Conservation (phyloP, 1,284 basidiomycete species). For the Cryptococcus sp. region DNA sequence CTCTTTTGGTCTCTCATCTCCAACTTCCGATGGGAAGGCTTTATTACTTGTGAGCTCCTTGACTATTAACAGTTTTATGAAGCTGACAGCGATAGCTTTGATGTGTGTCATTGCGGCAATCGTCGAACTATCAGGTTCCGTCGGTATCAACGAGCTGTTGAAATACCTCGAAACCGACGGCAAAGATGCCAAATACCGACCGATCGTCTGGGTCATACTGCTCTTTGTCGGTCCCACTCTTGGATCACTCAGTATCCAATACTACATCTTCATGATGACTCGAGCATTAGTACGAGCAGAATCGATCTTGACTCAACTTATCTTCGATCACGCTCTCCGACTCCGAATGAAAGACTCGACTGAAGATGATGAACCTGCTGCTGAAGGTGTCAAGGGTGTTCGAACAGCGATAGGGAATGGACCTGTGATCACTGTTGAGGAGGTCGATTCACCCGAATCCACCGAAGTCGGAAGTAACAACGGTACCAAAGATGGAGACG, state of each 20-base stretch:
- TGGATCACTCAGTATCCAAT: constrained; percentile 36
- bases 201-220: constrained; percentile 61
- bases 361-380: constrained; percentile 11
- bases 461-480: constrained; percentile 23
- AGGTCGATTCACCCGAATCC: constrained; percentile 1
- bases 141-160: constrained; percentile 53
- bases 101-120: constrained; percentile 35
- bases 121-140: constrained; percentile 49
- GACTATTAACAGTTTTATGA: background rate
- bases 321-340: constrained; percentile 66
- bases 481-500: constrained; percentile 16
- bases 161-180: constrained; percentile 53
- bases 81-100: constrained; percentile 8
- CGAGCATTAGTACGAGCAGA: constrained; percentile 55
- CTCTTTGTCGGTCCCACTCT: constrained; percentile 56
- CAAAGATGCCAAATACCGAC: constrained; percentile 46
- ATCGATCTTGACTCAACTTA: constrained; percentile 62
- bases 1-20: constrained; percentile 26
- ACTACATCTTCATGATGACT: constrained; percentile 46
- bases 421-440: constrained; percentile 13
- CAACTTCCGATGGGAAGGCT: constrained; percentile 29
- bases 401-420: constrained; percentile 2
- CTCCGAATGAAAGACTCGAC: constrained; percentile 54
- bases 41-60: constrained; percentile 17
- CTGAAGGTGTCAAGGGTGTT: background rate